A percentile compares a stretch with the other conserved stretches of the same genome.
Evolutionary conservation across 1,284 basidiomycete species (phyloP).

Genomic region (Flammula alnicola): DNA sequence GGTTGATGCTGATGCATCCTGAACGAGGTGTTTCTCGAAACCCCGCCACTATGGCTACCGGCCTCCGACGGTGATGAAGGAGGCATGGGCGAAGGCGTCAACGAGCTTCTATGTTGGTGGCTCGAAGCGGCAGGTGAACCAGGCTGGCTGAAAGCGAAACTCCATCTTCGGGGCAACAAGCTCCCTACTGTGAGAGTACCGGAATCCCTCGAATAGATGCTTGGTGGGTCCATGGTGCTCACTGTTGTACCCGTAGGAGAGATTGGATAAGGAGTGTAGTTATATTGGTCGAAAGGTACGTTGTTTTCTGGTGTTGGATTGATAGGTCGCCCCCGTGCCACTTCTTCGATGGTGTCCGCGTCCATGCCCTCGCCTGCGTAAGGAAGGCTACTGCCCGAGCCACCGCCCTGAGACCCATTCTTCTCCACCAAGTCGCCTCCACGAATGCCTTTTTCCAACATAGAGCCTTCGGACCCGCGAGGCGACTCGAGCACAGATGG

Average conservation of each 20-base stretch:
- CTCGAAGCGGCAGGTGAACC: slow-evolving; percentile 32
- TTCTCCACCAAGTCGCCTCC: slow-evolving; percentile 14
- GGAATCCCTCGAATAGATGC: slow-evolving; percentile 36
- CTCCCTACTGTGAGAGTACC: slow-evolving; percentile 41
- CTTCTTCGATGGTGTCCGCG: slow-evolving; percentile 19
- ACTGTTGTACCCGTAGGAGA: slow-evolving; percentile 43
- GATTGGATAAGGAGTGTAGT: slow-evolving; percentile 48
- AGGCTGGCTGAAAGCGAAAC: slow-evolving; percentile 38
- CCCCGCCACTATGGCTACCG: slow-evolving; percentile 14
- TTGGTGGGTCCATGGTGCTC: slow-evolving; percentile 32
- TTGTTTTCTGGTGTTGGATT: slow-evolving; percentile 62
- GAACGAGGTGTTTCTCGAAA: slow-evolving; percentile 24
- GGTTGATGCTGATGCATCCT: slow-evolving; percentile 21
- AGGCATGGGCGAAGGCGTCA: slow-evolving; percentile 20
- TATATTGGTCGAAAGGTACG: slow-evolving; percentile 43
- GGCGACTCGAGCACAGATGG: slow-evolving; percentile 22
- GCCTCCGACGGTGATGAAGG: slow-evolving; percentile 21
- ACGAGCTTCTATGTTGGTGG: slow-evolving; percentile 19
- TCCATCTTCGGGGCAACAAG: slow-evolving; percentile 40
- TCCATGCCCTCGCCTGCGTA: slow-evolving; percentile 8
- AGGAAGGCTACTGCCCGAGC: slow-evolving; percentile 14
- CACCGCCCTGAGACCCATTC: background rate
- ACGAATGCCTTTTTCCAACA: slow-evolving; percentile 34
- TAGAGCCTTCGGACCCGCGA: slow-evolving; percentile 29
- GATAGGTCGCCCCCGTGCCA: slow-evolving; percentile 42